Evolutionary conservation across 2,329 filamentous ascomycete genomes (phyloP), one percentile per base, ranked within the genome.

Genomic region (Microascus cirrosus): DNA sequence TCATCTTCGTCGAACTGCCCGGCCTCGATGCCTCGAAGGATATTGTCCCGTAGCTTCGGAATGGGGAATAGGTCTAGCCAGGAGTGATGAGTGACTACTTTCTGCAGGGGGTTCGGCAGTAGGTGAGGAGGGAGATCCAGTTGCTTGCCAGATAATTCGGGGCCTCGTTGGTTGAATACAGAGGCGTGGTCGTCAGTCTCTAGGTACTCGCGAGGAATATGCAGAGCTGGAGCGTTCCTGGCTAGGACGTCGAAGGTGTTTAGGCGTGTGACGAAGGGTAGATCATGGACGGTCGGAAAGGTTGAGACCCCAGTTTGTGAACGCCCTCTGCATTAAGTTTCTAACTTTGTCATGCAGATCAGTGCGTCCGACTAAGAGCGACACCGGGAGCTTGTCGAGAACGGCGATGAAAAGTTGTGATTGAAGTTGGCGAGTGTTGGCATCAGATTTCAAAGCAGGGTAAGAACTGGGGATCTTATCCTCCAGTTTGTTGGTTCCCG

Each of bases 41-140:
- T 42, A 20, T 55, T 55, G n/a, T 55, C 54, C 24, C 34, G 10
- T 18, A 55, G 12, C 24, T 35, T 25, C 3, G 34, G 54, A 20
- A 55, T 20, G 4, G 54, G 54, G 10, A 55, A 55, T 39, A 55
- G 35, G 15, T 42, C 54, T 18, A 55, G 34, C 54, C 54, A 55
- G 15, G 54, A 42, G 36, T 55, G 34, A 42, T 42, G 54, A 11
- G 12, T 36, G 18, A 55, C 54, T 15, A 35, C 18, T 20, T 35
- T 28, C 24, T 55, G 34, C 35, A 36, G 18, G 12, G 15, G 18
- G 2, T 32, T 55, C n/a, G 54, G 54, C 24, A 24, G 24, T 8
- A 55, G 54, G 36, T 55, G 18, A 8, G 12, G 8, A 20, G 34
- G 54, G 15, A 55, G 20, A 13, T 12, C 18, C 20, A 1, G 50